Evolutionary conservation across 2,329 filamentous ascomycete species (phyloP), one percentile per base, ranked within the genome.

Genomic region (Colletotrichum tamarilloi): DNA sequence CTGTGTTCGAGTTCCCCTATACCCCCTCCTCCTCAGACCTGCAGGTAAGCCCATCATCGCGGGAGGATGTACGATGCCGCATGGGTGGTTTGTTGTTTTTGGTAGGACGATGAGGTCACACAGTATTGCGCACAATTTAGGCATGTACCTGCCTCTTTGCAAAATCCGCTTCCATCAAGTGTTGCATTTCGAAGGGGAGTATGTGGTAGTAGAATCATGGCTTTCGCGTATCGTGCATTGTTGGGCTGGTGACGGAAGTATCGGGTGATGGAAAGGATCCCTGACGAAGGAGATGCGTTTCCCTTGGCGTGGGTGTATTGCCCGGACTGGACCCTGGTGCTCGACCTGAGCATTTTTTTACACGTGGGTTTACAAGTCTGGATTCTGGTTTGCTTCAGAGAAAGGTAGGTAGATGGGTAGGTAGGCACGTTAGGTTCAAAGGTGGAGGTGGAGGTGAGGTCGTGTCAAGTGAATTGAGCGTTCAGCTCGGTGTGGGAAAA

Each of bases 41-140:
- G 63, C 19, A 57, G 24, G 32, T 56, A 28, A 26, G 24, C 28
- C 52, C 35, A n/a, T 57, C 32, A 49, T 65, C 9, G 16, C 14
- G 26, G 32, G 38, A 19, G 2, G 8, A 49, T 11, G 67, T 65
- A 42, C 38, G 67, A 38, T 57, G 28, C 60, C 14, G 49, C 42
- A 6, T 26, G 16, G 24, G 30, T 42, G 38, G 38, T 42, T 19
- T 12, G 3, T 35, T 46, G 52, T 64, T 8, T 30, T 35, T 12
- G 16, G 22, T 16, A 65, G 22, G 7, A 30, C 60, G 26, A 65
- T 73, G 71, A 73, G 71, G 60, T 73, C 71, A 73, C 70, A 70
- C 70, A 66, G 67, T 66, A 70, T 35, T 60, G 57, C 35, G 22
- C 35, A 60, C 26, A 24, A 35, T 32, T 12, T 16, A 0, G 19